Base-by-base conservation (phyloP, 192 early-diverging fungal genomes). In the Paraglomus occultum region DNA sequence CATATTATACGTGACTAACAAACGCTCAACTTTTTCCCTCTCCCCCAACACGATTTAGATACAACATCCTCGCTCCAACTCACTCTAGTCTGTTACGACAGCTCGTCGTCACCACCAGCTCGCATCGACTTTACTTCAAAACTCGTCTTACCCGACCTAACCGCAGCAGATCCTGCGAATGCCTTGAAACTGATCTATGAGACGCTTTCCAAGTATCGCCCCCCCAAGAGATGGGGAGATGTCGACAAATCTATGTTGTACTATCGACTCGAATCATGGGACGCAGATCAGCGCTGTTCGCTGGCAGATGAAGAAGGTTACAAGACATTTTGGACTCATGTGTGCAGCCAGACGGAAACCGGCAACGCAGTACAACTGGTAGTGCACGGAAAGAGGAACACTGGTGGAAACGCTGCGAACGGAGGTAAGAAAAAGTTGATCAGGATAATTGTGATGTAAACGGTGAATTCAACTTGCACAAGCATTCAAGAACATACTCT, bases 191-290 rank as follows among this genome's bases (percentile, higher is more conserved):
- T 46, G 22, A 5, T 69, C 14, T 57, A 47, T 11, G 15, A 14
- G 2, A 14, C 17, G 8, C 42, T 69, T 14, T 8, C n/a, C 1
- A 69, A 31, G 12, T 15, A 51, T 38, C 49, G 40, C 22, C 14
- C 47, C 38, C 51, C 67, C 14, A 69, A 69, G 11, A 50, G 50
- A 45, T 69, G 67, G 67, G 67, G 67, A 31, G 50, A 69, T 4
- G 53, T 69, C 9, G 67, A 69, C 39, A 11, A 12, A 45, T 20
- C 51, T 20, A 46, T 0, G 0, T 39, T 69, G 5, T 58, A 69
- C 44, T 69, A 55, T 47, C 67, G 52, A 31, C 15, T 5, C 47
- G 52, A n/a, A 15, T n/a, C 42, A 12, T 54, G 52, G 51, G 57
- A 55, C 9, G 67, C 53, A 11, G 20, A 39, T 8, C 53, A 12